phyloP scores from a whole-genome alignment of 768 basidiomycete genomes.

The Pleurotus pulmonarius region DNA sequence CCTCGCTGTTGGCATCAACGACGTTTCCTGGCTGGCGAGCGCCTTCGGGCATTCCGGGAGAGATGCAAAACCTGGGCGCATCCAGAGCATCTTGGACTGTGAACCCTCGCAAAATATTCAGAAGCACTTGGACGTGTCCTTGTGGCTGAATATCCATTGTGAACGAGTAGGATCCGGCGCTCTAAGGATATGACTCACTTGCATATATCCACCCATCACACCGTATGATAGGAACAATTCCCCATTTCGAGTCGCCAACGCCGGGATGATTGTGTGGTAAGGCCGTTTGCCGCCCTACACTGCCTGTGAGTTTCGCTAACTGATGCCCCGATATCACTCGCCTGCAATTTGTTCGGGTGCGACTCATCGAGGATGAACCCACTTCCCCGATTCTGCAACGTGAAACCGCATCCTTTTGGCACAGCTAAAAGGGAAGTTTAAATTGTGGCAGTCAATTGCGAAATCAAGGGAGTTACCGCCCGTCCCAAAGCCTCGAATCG shows the following conservation, averaged over 20 bases:
- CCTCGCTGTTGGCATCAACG: constrained; percentile 75
- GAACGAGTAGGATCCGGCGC: neutral
- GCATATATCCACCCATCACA: constrained; percentile 93
- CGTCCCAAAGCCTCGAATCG: constrained; percentile 75
- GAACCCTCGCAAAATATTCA: constrained; percentile 87
- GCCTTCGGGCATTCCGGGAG: constrained; percentile 71
- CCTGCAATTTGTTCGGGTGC: constrained; percentile 84
- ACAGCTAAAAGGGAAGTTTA: constrained; percentile 50
- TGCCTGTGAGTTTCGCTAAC: neutral
- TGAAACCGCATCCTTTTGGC: constrained; percentile 94
- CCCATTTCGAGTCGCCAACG: constrained; percentile 70
- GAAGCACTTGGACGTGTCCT: constrained; percentile 91
- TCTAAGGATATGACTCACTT: constrained; percentile 33
- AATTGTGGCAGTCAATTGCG: neutral
- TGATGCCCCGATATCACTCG: constrained; percentile 19
- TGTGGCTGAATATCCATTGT: constrained; percentile 57
- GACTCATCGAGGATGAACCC: constrained; percentile 77
- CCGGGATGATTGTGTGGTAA: constrained; percentile 94
- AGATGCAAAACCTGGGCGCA: constrained; percentile 95
- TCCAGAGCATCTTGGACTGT: constrained; percentile 89
- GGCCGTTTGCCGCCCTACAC: constrained; percentile 73
- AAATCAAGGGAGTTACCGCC: constrained; percentile 43
- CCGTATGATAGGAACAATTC: constrained; percentile 89
- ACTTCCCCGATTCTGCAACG: constrained; percentile 89
- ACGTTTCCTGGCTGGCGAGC: constrained; percentile 42